Percentiles rank a stretch among this genome's conserved stretches.
Conservation (phyloP, 73 alveolate species). For the Paramecium primaurelia region DNA sequence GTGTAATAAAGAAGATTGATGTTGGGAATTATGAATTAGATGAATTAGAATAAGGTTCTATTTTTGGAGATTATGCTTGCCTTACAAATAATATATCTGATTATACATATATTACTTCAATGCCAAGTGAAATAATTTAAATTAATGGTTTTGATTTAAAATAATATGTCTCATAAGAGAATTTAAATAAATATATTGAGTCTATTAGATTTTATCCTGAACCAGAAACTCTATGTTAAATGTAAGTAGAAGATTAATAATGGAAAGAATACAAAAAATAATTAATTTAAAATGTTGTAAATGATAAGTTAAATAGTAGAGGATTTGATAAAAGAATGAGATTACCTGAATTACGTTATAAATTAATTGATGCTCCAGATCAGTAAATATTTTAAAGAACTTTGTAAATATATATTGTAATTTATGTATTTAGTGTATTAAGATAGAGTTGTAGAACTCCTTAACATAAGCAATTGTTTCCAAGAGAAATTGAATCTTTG, state of each 20-base stretch:
- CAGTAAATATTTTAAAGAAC: not conserved
- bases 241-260: not conserved
- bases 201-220: not conserved
- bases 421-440: not conserved
- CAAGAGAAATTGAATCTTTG: not conserved
- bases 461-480: not conserved
- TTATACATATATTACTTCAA: not conserved
- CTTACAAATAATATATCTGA: not conserved
- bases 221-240: not conserved
- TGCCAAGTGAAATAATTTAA: not conserved
- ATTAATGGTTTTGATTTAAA: not conserved
- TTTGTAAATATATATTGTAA: not conserved
- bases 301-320: not conserved
- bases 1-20: not conserved
- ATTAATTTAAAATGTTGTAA: not conserved
- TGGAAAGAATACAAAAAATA: not conserved
- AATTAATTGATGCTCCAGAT: not conserved
- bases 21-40: not conserved
- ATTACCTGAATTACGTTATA: not conserved
- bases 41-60: not conserved
- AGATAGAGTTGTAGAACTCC: not conserved
- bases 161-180: not conserved
- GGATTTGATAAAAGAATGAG: slow-evolving; percentile 15
- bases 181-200: not conserved
- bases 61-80: not conserved